Percentiles rank a stretch among this genome's conserved stretches.
Evolutionary conservation across 306 rosid species (phyloP).

Genomic region (Senna tora): DNA sequence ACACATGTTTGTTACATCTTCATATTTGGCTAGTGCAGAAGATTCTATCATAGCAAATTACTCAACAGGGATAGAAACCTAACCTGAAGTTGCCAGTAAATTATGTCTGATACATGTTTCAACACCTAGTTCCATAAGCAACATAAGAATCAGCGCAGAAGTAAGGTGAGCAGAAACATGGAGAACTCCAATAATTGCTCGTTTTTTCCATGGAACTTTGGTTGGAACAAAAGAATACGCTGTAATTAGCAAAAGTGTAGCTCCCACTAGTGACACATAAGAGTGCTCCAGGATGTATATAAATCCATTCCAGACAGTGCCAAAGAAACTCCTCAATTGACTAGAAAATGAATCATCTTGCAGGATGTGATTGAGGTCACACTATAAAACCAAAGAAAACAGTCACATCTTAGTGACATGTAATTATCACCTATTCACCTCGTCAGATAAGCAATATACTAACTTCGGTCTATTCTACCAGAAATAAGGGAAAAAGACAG

Average conservation of each 20-base stretch:
- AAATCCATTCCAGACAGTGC: constrained; percentile 87
- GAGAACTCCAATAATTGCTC: constrained; percentile 74
- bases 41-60: constrained; percentile 21
- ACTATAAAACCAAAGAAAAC: constrained; percentile 56
- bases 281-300: constrained; percentile 71
- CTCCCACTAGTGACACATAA: constrained; percentile 73
- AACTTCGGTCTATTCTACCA: constrained; percentile 22
- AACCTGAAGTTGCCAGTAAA: constrained; percentile 92
- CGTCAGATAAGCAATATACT: constrained; percentile 20
- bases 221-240: constrained; percentile 87
- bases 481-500: constrained; percentile 26
- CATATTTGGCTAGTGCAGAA: constrained; percentile 14
- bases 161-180: constrained; percentile 91
- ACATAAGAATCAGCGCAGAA: constrained; percentile 88
- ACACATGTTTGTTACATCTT: too few relatives aligned
- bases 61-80: constrained; percentile 28
- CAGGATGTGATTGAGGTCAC: constrained; percentile 87
- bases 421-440: neutral
- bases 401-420: constrained; percentile 40
- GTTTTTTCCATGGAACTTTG: constrained; percentile 81
- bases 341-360: constrained; percentile 84
- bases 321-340: constrained; percentile 72
- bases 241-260: constrained; percentile 64
- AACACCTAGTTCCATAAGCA: constrained; percentile 88
- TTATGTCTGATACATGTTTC: constrained; percentile 86